Base-by-base conservation (phyloP, 2,329 filamentous ascomycete genomes). In the Annulohypoxylon truncatum region DNA sequence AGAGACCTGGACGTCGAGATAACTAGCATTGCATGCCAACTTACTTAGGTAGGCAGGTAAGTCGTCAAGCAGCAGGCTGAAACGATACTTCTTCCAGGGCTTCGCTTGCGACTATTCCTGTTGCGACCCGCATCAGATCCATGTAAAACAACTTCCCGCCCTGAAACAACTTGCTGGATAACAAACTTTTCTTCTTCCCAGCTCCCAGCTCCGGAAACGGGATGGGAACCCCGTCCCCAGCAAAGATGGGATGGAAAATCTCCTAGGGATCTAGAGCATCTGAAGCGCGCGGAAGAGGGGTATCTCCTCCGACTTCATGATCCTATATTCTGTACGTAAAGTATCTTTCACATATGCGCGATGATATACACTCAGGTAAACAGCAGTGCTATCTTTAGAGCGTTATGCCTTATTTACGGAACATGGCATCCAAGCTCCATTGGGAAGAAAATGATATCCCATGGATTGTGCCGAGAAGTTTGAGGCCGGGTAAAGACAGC, bases 91-190 rank as follows among this genome's bases (percentile, higher is more conserved):
- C 24, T 28, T 56, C 29, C 50, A 56, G 46, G 50, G 44, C 54
- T 61, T 48, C 46, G 52, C 24, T 56, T 40, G 33, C 63, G 55
- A 55, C 57, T 68, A 64, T 56, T 51, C 46, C 40, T 47, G 54
- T 60, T 52, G 42, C 44, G 47, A 63, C 63, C 44, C 65, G 63
- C 61, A 61, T 65, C 48, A 61, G 52, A 69, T 63, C 66, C 66
- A 64, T 69, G 63, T 40, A 61, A 35, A 47, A 54, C 35, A 47
- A 26, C 33, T 53, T 51, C 44, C 51, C 38, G 24, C 52, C 28
- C 61, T 70, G 65, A 70, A 70, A 70, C 67, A 65, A 50, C 42
- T 44, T 47, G 48, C 29, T 60, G 20, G 59, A 58, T 51, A 57
- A 62, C 33, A 50, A 65, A 38, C 55, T 44, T 48, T 52, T 50